These are phyloP conservation scores for Aspergillus bombycis DNA, from an alignment of 2,329 filamentous ascomycete species.

Conservation along the genomic window DNA sequence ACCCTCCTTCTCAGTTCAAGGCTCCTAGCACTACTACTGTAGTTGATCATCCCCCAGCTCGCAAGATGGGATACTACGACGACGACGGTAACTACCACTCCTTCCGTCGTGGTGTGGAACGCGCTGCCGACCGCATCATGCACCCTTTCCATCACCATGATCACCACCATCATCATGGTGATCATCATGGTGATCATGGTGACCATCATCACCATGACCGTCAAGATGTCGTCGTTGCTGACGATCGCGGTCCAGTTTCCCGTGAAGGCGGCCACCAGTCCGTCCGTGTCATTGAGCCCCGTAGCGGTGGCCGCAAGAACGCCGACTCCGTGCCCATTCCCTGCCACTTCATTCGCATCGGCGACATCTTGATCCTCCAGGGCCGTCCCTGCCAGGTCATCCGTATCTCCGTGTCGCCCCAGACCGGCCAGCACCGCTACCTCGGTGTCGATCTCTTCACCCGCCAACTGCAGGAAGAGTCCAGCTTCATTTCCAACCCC, in stretches of 20 bases:
- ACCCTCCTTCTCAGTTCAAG: constrained; percentile 51
- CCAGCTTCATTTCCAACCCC: constrained; percentile 95
- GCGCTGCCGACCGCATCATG: constrained; percentile 66
- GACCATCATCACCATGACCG: constrained; percentile 38
- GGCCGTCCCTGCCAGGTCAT: constrained; percentile 99
- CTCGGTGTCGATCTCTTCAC: constrained; percentile 99
- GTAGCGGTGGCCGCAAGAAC: constrained; percentile 37
- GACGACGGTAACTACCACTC: constrained; percentile 76
- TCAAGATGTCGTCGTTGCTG: constrained; percentile 45
- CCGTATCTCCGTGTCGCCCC: constrained; percentile 95
- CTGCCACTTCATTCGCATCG: constrained; percentile 99
- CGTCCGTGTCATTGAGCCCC: constrained; percentile 56
- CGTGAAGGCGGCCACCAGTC: constrained; percentile 48
- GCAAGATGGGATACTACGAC: constrained; percentile 80
- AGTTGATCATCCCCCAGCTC: constrained; percentile 55
- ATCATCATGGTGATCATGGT: background rate
- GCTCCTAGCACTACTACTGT: constrained; percentile 53
- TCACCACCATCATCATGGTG: constrained; percentile 17
- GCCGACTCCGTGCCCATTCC: constrained; percentile 96
- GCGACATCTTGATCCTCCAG: constrained; percentile 98
- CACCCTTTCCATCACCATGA: constrained; percentile 61
- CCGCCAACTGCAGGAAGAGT: constrained; percentile 99
- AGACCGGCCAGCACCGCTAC: constrained; percentile 99
- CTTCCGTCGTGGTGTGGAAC: constrained; percentile 71
- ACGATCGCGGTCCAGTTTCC: constrained; percentile 50